Percentiles rank a stretch among this genome's conserved stretches.
Evolutionary conservation across 768 basidiomycete genomes (phyloP).

Genomic region (Phlegmacium glaucopus): DNA sequence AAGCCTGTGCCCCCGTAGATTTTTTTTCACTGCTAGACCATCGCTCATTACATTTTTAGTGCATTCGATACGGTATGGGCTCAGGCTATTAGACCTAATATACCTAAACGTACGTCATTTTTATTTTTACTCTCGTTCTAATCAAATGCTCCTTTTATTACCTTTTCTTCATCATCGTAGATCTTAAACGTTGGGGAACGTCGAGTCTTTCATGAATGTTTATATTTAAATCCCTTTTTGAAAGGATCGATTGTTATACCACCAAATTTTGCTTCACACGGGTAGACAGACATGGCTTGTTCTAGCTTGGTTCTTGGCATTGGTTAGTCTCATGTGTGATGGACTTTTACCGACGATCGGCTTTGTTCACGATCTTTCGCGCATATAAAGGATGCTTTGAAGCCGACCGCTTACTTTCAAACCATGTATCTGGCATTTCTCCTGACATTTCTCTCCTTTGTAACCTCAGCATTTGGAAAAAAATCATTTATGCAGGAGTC

Average conservation of each 20-base stretch:
- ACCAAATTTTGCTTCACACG: too few species aligned
- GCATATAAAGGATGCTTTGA: too few species aligned
- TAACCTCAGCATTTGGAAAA: constrained; percentile 20
- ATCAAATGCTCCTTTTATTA: neutral
- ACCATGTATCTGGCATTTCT: constrained; percentile 11
- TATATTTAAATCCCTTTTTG: too few species aligned
- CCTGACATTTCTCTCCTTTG: constrained; percentile 10
- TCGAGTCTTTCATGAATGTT: constrained; percentile 14
- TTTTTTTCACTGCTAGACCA: neutral
- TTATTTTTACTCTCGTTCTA: too few species aligned
- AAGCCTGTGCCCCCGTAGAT: constrained; percentile 1
- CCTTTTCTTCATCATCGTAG: neutral
- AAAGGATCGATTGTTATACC: too few species aligned
- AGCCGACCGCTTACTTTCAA: too few species aligned
- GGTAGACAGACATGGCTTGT: too few species aligned
- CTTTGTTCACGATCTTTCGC: too few species aligned
- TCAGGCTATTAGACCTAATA: constrained; percentile 33
- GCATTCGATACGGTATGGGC: constrained; percentile 38
- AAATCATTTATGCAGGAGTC: constrained; percentile 42
- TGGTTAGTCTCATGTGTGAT: too few species aligned
- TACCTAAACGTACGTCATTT: constrained; percentile 21
- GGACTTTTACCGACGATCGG: too few species aligned
- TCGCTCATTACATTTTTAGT: constrained; percentile 12
- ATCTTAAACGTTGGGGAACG: constrained; percentile 16
- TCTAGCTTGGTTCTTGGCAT: too few species aligned